Evolutionary conservation across 2,329 filamentous ascomycete species (phyloP), one percentile per base, ranked within the genome.

Genomic region (Fusarium goolgardi): DNA sequence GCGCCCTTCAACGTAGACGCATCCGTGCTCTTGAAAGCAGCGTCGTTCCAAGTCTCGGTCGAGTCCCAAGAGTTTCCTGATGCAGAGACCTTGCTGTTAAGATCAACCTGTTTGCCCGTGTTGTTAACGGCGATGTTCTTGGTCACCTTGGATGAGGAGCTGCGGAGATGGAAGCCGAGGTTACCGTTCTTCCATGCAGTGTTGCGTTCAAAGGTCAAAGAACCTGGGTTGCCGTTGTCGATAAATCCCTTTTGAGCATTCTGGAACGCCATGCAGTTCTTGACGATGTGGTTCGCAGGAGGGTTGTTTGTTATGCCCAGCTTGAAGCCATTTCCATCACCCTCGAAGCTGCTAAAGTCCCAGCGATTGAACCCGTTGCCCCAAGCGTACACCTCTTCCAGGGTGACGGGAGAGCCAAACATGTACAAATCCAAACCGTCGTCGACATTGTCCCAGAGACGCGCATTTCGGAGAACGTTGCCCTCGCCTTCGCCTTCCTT

Each of bases 401-500:
- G 75, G 1, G 81, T 82, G 13, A 83, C 66, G 10, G 78, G 72
- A 8, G 78, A 81, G 54, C 77, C 78, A 61, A 83, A 84, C 57
- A 73, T 69, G 39, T 27, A 76, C 3, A 76, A 39, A 15, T 76
- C 74, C 0, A 76, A 64, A 27, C 83, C 83, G 53, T 85, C 83
- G 39, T 85, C 83, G 9, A 84, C 83, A 32, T 85, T 85, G 54
- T 85, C 78, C 81, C 81, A 85, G 1, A 84, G 76, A 20, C 83
- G 78, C 0, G 81, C 80, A 8, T 81, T 81, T 29, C 79, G 78
- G 9, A 84, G 66, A 2, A 81, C 65, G 51, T 85, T 85, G 11
- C 83, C 83, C 21, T 77, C 77, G 5, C 83, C 83, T 2, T 72
- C 76, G 9, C 83, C 83, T 44, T 81, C 78, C 70, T 85, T 85